Conservation (phyloP, 441 rosid species). For the Dalechampia spathulata region DNA sequence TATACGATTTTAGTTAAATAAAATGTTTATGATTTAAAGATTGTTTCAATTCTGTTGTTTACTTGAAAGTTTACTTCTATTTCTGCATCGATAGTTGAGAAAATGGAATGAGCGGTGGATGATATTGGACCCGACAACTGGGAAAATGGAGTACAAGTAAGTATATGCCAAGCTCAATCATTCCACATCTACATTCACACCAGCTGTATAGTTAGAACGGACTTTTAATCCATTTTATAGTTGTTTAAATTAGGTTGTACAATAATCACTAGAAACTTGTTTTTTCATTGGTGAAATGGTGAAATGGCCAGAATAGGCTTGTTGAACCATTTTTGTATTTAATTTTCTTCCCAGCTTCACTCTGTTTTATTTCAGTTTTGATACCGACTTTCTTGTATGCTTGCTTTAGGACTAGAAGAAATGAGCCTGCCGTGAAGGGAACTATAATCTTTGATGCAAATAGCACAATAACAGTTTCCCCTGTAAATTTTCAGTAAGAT, state of each 20-base stretch:
- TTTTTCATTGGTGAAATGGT: too few species aligned
- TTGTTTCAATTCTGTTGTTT: not conserved
- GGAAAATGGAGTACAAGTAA: constrained; percentile 97
- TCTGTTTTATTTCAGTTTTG: not conserved
- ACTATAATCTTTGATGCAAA: constrained; percentile 70
- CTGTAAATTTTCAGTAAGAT: constrained; percentile 94
- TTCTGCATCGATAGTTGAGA: constrained; percentile 42
- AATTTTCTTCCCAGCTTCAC: not conserved
- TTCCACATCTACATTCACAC: too few species aligned
- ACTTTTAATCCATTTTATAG: too few species aligned
- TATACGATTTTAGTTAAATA: too few species aligned
- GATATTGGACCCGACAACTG: constrained; percentile 90
- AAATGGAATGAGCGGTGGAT: constrained; percentile 99
- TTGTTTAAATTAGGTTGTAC: too few species aligned
- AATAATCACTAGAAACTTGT: too few species aligned
- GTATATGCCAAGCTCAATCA: too few species aligned
- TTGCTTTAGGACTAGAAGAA: constrained; percentile 65
- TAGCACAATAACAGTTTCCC: constrained; percentile 81
- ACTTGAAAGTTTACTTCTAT: not conserved
- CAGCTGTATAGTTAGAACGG: too few species aligned
- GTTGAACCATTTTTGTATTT: too few species aligned
- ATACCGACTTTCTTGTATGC: constrained; percentile 3
- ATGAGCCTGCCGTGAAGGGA: constrained; percentile 80
- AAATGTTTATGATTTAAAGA: too few species aligned
- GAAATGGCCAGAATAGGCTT: too few species aligned